Evolutionary conservation across 2,329 filamentous ascomycete genomes (phyloP).

Genomic region (Ophiostoma fasciatum): DNA sequence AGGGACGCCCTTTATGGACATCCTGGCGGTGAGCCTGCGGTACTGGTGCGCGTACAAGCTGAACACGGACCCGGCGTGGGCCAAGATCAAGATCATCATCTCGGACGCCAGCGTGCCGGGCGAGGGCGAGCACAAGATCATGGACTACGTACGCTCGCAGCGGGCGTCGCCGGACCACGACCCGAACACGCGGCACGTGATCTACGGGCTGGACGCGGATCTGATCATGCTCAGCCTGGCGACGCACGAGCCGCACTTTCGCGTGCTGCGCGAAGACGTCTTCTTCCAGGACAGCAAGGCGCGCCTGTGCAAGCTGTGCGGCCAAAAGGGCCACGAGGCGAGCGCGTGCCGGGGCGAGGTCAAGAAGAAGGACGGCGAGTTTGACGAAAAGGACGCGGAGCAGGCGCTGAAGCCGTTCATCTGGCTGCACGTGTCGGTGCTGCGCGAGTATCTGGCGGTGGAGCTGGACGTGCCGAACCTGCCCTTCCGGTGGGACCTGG

Average conservation of each 20-base stretch:
- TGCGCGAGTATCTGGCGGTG: constrained; percentile 84
- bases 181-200: constrained; percentile 93
- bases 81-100: constrained; percentile 91
- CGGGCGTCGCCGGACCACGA: constrained; percentile 81
- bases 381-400: constrained; percentile 64
- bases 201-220: constrained; percentile 95
- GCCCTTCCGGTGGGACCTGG: constrained; percentile 80
- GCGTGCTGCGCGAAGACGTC: constrained; percentile 90
- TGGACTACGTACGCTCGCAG: constrained; percentile 94
- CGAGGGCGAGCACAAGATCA: constrained; percentile 98
- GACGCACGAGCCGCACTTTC: constrained; percentile 94
- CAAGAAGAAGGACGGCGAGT: constrained; percentile 65
- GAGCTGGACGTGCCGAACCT: constrained; percentile 75
- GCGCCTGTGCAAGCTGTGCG: constrained; percentile 74
- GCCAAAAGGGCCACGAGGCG: constrained; percentile 82
- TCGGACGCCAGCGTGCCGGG: constrained; percentile 96
- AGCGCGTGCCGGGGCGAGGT: constrained; percentile 67
- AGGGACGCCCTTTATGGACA: constrained; percentile 97
- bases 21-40: constrained; percentile 73
- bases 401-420: constrained; percentile 79
- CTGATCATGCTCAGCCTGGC: constrained; percentile 96
- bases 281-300: constrained; percentile 80
- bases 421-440: constrained; percentile 85
- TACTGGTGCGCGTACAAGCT: constrained; percentile 98
- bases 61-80: constrained; percentile 92